These are phyloP conservation scores for Eutrema heterophyllum DNA, from an alignment of 345 rosid species.

Conservation along the genomic window DNA sequence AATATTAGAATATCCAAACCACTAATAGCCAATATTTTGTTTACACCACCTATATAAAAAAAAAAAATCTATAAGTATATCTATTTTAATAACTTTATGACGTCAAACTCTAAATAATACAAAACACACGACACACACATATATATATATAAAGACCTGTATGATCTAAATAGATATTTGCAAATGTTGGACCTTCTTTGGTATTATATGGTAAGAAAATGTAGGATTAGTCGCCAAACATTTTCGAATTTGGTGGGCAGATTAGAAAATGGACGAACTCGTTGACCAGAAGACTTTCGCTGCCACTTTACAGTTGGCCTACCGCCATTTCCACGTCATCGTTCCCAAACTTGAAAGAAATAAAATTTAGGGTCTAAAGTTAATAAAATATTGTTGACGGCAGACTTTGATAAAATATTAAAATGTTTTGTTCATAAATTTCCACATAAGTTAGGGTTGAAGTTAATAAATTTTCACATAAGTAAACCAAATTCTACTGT, in stretches of 20 bases:
- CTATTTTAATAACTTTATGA: background rate
- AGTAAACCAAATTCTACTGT: too few species aligned
- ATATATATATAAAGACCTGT: background rate
- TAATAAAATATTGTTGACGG: too few species aligned
- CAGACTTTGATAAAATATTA: too few species aligned
- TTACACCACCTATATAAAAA: background rate
- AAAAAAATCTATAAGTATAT: background rate
- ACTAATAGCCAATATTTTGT: background rate
- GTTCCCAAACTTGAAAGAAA: too few species aligned
- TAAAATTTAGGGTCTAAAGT: too few species aligned
- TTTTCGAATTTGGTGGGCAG: background rate
- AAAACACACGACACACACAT: background rate
- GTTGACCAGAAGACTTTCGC: constrained; percentile 12
- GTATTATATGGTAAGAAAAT: background rate
- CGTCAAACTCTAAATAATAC: background rate
- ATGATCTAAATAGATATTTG: background rate
- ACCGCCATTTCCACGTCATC: constrained; percentile 3
- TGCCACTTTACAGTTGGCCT: constrained; percentile 14
- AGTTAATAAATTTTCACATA: too few species aligned
- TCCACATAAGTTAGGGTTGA: too few species aligned
- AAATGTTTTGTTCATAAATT: too few species aligned
- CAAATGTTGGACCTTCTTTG: too few species aligned
- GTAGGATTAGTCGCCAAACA: constrained; percentile 8
- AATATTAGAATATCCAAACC: background rate
- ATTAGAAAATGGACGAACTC: background rate